Evolutionary conservation across 768 basidiomycete species (phyloP), one percentile per base, ranked within the genome.

Genomic region (Hericium coralloides): DNA sequence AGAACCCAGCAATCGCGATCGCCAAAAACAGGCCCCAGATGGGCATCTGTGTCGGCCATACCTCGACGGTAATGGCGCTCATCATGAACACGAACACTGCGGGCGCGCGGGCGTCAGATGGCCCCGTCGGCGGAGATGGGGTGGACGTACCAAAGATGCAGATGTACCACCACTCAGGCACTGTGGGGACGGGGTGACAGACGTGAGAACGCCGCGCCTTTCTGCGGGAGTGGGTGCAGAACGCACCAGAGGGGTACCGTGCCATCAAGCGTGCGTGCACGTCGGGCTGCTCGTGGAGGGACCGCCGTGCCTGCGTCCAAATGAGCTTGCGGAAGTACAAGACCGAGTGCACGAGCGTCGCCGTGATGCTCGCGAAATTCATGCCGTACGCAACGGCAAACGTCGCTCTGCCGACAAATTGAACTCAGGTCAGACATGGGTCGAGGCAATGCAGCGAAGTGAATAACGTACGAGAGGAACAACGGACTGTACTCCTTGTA

Each of bases 371-470:
- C 12, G 76, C 76, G 58, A 79, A 79, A n/a, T 85, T 87, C 9
- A 92, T 74, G 22, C 85, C 90, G 64, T 92, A 94, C 9, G 83
- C 76, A 38, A 92, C 70, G 12, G 91, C 84, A 64, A 92, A 92
- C 0, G 87, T 85, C 25, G 81, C 52, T 31, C 62, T 63, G 7
- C 5, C 31, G 31, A 38, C 18, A 25, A 15, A 9, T 31, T 17
- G 50, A 7, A 43, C 22, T 37, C 20, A 3, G 20, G 12, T 60
- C 64, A 45, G 5, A 12, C 18, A 3, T 54, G 10, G 71, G 64
- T 31, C 78, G 80, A 59, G 86, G 86, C 14, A 78, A 74, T 56
- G 82, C 70, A 17, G 76, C 76, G 59, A 83, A 83, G 3, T 8
- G 8, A 50, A 17, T 8, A 23, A 79, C 79, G 39, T 79, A 80